Evolutionary conservation across 495 filamentous ascomycete genomes (phyloP).

Genomic region (Gamarada debralockiae): DNA sequence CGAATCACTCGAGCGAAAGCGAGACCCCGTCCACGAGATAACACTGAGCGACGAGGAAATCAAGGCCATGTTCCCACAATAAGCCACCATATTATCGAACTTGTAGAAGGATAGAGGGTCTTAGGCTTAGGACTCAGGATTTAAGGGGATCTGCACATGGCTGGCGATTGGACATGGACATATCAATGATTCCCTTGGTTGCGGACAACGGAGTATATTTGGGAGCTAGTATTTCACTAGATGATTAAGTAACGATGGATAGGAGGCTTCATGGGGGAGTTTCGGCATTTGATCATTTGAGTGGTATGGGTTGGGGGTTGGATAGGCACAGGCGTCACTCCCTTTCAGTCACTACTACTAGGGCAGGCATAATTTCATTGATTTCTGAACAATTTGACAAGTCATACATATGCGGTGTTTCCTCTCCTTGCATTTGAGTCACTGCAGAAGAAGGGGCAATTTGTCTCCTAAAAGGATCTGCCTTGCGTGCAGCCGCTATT

Average conservation of each 20-base stretch:
- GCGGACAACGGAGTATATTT: constrained; percentile 21
- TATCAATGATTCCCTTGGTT: constrained; percentile 25
- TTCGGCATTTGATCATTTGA: constrained; percentile 6
- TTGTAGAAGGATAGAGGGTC: constrained; percentile 9
- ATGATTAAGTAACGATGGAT: constrained; percentile 13
- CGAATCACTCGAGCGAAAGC: constrained; percentile 57
- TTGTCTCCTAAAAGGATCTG: no score
- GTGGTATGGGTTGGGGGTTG: neutral
- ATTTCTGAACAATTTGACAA: neutral
- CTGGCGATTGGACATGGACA: constrained; percentile 22
- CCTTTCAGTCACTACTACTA: neutral
- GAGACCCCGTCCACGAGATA: constrained; percentile 66
- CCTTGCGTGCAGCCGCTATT: neutral
- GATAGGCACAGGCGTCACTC: neutral
- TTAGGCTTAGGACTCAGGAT: constrained; percentile 7
- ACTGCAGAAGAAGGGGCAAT: no score
- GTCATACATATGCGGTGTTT: no score
- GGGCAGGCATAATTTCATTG: neutral
- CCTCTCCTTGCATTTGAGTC: no score
- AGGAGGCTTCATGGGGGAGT: no score
- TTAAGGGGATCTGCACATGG: constrained; percentile 14
- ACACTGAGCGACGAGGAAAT: constrained; percentile 59
- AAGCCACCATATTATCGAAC: constrained; percentile 22
- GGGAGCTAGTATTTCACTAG: constrained; percentile 12
- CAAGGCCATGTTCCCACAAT: constrained; percentile 51